Percentiles rank a stretch among this genome's conserved stretches.
phyloP scores from a whole-genome alignment of 2,329 filamentous ascomycete species.

The Penicillium sp. region DNA sequence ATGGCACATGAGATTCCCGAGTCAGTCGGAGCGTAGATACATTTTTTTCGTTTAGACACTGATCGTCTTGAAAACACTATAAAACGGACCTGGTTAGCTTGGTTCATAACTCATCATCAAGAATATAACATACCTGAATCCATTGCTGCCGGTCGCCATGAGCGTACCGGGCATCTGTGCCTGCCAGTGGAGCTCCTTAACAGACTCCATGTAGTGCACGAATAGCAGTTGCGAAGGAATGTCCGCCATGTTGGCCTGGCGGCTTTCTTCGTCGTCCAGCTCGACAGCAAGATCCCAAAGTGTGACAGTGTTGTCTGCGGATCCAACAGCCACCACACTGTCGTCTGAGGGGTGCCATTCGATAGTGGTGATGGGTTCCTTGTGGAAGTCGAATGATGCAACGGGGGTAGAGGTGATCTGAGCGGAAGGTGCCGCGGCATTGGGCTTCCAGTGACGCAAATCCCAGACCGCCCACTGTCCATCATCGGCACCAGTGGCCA shows the following conservation, averaged over 20 bases:
- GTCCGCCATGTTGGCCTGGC: conserved; percentile 80
- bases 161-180: conserved; percentile 88
- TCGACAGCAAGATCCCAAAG: conserved; percentile 97
- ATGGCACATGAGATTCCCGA: conserved; percentile 27
- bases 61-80: conserved; percentile 77
- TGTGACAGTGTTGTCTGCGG: conserved; percentile 90
- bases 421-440: conserved; percentile 48
- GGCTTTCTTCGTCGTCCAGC: conserved; percentile 94
- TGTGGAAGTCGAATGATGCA: conserved; percentile 93
- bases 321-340: conserved; percentile 88
- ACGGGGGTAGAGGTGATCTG: conserved; percentile 69
- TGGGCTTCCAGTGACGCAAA: conserved; percentile 86
- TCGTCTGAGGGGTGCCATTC: conserved; percentile 99
- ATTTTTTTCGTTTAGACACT: conserved; percentile 59
- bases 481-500: conserved; percentile 90
- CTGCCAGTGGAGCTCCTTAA: conserved; percentile 97
- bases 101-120: neutral
- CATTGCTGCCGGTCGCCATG: conserved; percentile 83
- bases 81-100: conserved; percentile 20
- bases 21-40: conserved; percentile 12
- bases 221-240: conserved; percentile 94
- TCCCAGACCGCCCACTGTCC: conserved; percentile 97
- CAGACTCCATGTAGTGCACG: conserved; percentile 91
- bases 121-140: conserved; percentile 62
- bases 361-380: conserved; percentile 90